Conservation (phyloP, 352 stramenopile species). For the Phytophthora europaea region DNA sequence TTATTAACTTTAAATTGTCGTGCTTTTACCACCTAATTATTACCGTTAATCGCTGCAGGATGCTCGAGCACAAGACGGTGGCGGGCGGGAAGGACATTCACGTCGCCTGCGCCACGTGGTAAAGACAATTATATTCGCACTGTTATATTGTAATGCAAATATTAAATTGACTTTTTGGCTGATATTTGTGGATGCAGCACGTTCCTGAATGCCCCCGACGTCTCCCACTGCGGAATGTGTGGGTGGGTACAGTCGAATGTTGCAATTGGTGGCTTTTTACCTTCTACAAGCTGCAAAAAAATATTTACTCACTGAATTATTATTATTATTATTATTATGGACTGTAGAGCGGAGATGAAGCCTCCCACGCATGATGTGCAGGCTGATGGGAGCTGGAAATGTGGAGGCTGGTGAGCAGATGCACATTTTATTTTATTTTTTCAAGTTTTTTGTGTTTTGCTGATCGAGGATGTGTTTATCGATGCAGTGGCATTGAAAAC, state of each 20-base stretch:
- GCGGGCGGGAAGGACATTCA: slow-evolving; percentile 65
- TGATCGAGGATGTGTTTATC: background rate
- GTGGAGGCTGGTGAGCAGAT: slow-evolving; percentile 66
- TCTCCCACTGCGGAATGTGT: slow-evolving; percentile 75
- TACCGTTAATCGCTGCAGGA: slow-evolving; percentile 13
- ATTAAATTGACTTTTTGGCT: background rate
- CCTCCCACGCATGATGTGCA: slow-evolving; percentile 78
- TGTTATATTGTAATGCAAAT: background rate
- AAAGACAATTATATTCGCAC: slow-evolving; percentile 6
- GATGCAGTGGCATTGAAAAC: slow-evolving; percentile 60
- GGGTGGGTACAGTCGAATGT: slow-evolving; percentile 42
- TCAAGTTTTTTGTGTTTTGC: background rate
- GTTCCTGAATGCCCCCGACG: slow-evolving; percentile 71
- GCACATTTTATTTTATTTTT: background rate
- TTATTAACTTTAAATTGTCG: background rate
- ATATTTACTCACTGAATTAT: background rate
- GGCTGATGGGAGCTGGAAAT: slow-evolving; percentile 77
- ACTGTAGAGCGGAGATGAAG: slow-evolving; percentile 59
- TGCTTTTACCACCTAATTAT: background rate
- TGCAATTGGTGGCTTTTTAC: background rate
- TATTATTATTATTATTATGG: background rate
- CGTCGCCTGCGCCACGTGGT: slow-evolving; percentile 70
- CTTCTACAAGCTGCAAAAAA: background rate
- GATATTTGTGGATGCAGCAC: slow-evolving; percentile 44
- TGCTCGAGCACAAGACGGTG: slow-evolving; percentile 64